Conservation (phyloP, 2,329 filamentous ascomycete genomes). For the Aspergillus tanneri region DNA sequence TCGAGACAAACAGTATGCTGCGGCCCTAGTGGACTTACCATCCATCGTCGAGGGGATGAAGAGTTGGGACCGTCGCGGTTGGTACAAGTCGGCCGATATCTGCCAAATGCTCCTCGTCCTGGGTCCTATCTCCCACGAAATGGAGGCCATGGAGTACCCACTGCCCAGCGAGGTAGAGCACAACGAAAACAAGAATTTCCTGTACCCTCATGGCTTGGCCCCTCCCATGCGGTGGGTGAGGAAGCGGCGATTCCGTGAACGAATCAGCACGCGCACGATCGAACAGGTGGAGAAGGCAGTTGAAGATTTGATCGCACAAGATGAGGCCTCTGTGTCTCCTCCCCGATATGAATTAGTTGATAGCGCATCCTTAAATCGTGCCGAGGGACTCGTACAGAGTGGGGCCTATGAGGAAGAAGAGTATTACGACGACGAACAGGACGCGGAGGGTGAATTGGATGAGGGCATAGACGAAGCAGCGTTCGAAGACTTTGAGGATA, state of each 20-base stretch:
- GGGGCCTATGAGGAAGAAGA: slow-evolving; percentile 47
- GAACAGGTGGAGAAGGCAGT: slow-evolving; percentile 81
- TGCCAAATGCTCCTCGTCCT: slow-evolving; percentile 86
- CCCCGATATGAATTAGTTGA: slow-evolving; percentile 67
- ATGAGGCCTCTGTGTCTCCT: slow-evolving; percentile 58
- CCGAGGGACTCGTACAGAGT: slow-evolving; percentile 44
- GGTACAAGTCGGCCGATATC: slow-evolving; percentile 86
- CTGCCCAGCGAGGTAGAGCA: slow-evolving; percentile 68
- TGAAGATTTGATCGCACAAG: slow-evolving; percentile 68
- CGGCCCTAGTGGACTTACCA: slow-evolving; percentile 76
- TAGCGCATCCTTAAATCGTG: slow-evolving; percentile 46
- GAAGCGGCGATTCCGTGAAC: slow-evolving; percentile 78
- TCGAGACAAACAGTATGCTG: slow-evolving; percentile 70
- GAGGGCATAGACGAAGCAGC: slow-evolving; percentile 41
- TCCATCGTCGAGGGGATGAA: slow-evolving; percentile 90
- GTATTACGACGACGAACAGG: slow-evolving; percentile 48
- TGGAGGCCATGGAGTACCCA: slow-evolving; percentile 64
- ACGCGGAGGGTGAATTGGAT: slow-evolving; percentile 50
- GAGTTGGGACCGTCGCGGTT: slow-evolving; percentile 83
- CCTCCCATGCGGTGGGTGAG: slow-evolving; percentile 84
- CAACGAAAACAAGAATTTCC: slow-evolving; percentile 57
- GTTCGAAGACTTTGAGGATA: slow-evolving; percentile 42
- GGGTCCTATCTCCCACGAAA: slow-evolving; percentile 63
- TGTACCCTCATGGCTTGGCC: slow-evolving; percentile 82
- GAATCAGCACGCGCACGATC: slow-evolving; percentile 77